Base-by-base conservation (phyloP, 2,329 filamentous ascomycete genomes). In the Podosphaera fusca region DNA sequence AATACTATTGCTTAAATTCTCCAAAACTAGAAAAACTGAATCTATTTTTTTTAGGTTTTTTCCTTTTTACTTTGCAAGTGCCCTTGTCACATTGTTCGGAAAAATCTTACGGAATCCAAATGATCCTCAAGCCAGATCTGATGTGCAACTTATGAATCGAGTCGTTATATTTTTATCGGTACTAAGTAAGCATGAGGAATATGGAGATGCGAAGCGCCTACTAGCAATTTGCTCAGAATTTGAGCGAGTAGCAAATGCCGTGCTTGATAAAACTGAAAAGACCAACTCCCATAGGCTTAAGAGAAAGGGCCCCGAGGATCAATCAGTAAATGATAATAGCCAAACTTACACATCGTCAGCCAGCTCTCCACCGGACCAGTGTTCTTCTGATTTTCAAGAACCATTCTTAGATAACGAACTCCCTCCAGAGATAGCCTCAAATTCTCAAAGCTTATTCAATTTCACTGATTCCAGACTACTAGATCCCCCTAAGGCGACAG, bases 21-120 rank as follows among this genome's bases (percentile, higher is more conserved):
- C 10, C 35, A 10, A 10, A 59, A 60, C n/a, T 29, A 52, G 35
- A 5, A 10, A 38, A 38, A 38, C 35, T 38, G 10, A 38, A 38
- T 38, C 10, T 38, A 10, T 38, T 1, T 31, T 10, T 30, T 38
- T 8, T 59, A 82, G 79, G 87, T 77, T 98, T 66, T 87, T 95
- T 62, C 73, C 96, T 9, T 98, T 98, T 70, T 98, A 95, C 70
- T 92, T 92, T 0, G 89, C 98, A 7, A 94, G 92, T 0, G 86
- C 92, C 0, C 77, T 96, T 3, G 88, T 98, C 50, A 96, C 92
- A 0, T 73, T 98, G 1, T 98, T 98, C 65, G 89, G 90, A 59
- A 95, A 96, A 65, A 94, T 96, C 52, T 71, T 98, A 0, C 92
- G 98, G 67, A 96, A 96, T 63, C 92, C 92, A 0, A 80, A 90